Evolutionary conservation across 148 eudicot genomes (phyloP), one percentile per base, ranked within the genome.

Genomic region (Pharnaceum exiguum): DNA sequence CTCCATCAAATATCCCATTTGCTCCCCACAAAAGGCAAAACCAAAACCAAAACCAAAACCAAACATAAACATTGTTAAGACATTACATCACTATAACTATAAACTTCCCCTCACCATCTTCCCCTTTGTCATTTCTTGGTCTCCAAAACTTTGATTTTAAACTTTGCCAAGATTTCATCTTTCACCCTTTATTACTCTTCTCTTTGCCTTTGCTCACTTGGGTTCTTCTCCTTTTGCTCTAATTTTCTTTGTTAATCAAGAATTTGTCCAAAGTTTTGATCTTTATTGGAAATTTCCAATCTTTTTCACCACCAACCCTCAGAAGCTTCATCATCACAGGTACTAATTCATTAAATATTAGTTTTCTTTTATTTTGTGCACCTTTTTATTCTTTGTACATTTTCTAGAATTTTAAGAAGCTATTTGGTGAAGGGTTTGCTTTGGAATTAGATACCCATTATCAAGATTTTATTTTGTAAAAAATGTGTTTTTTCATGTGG

Each of bases 291-390:
- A 48, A 8, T 22, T 24, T 30, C 18, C 39, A 53, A 17, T 32
- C 15, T 23, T 19, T 40, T 17, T 24, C 19, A 31, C 42, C 12
- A 16, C 29, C 25, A 31, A 33, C 16, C 50, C 66, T 16, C 57
- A 50, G 27, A 22, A 32, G 39, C 21, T 37, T 21, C 55, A 46
- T 22, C 26, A 25, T 59, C 43, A 19, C 50, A 62, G 73, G 73
- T 69, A 13, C 46, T 54, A 46, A 37, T 45, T 29, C 5, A 37
- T n/a, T 24, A 3, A 28, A 5, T 40, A 5, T 59, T 19, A 12
- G n/a, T n/a, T 59, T 45, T 30, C 2, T 9, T 12, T 51, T 49
- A 15, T 3, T 37, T 36, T 21, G 2, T 28, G n/a, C n/a, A n/a
- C n/a, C n/a, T 1, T 10, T 25, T 10, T 2, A 1, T 26, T 6